Evolutionary conservation across 441 rosid genomes (phyloP).

Genomic region (Lepidium campestre): DNA sequence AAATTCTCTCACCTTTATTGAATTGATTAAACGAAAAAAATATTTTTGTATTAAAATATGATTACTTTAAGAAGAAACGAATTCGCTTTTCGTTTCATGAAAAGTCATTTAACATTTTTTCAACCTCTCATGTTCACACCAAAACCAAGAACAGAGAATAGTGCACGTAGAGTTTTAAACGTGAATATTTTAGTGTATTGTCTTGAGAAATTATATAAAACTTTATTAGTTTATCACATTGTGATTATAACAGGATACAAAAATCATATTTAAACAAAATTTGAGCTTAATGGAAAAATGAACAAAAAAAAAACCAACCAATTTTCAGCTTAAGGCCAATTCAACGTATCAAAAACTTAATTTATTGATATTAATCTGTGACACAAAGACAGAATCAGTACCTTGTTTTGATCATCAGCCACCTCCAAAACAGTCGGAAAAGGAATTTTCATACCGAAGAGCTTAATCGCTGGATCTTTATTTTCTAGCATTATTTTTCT

Average conservation of each 20-base stretch:
- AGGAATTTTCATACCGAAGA: constrained; percentile 69
- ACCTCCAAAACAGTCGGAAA: constrained; percentile 27
- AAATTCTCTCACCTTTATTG: constrained; percentile 5
- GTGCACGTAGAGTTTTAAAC: background rate
- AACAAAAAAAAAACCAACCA: background rate
- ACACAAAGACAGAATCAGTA: constrained; percentile 13
- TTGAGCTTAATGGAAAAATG: background rate
- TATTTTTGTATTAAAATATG: background rate
- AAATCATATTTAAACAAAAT: background rate
- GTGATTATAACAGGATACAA: background rate
- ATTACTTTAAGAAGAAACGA: constrained; percentile 2
- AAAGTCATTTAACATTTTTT: constrained; percentile 3
- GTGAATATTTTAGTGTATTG: background rate
- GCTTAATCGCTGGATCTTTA: constrained; percentile 62
- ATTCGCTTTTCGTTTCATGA: constrained; percentile 21
- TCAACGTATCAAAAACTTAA: background rate
- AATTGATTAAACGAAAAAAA: background rate
- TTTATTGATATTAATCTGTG: constrained; percentile 24
- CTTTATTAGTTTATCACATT: background rate
- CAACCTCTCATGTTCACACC: background rate
- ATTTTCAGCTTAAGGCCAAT: background rate
- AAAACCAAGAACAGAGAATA: background rate
- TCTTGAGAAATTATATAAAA: background rate
- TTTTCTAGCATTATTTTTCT: constrained; percentile 29
- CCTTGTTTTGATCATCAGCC: constrained; percentile 16